Conservation (phyloP, 2,329 filamentous ascomycete species). For the Phyllosticta citrichinensis region DNA sequence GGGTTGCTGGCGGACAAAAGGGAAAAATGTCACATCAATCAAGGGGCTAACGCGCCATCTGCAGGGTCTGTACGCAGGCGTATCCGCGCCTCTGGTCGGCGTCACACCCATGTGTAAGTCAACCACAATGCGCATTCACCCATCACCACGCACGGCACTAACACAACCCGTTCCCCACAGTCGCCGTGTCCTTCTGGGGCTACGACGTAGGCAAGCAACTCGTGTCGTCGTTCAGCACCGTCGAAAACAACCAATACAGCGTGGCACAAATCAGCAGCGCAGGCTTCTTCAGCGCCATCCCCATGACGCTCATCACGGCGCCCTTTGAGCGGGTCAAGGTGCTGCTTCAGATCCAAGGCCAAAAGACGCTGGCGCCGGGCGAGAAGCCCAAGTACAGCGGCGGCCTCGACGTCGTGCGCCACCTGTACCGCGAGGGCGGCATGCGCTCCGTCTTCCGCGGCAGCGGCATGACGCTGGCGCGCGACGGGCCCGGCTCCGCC, state of each 20-base stretch:
- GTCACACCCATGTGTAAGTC: slow-evolving; percentile 97
- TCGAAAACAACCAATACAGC: slow-evolving; percentile 60
- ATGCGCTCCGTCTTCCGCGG: slow-evolving; percentile 88
- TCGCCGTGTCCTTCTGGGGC: slow-evolving; percentile 64
- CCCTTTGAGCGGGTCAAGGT: slow-evolving; percentile 99
- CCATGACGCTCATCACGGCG: slow-evolving; percentile 96
- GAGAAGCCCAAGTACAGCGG: slow-evolving; percentile 89
- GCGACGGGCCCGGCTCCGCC: slow-evolving; percentile 85
- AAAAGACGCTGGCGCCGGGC: slow-evolving; percentile 72
- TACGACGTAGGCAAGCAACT: slow-evolving; percentile 93
- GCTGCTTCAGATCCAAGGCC: slow-evolving; percentile 92
- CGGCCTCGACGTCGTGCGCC: slow-evolving; percentile 79
- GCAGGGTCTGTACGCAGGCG: slow-evolving; percentile 87
- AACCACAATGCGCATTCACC: background rate
- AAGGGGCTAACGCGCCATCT: background rate
- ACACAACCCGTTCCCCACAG: slow-evolving; percentile 24
- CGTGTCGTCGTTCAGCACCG: slow-evolving; percentile 58
- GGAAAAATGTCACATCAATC: background rate
- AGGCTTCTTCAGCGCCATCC: slow-evolving; percentile 89
- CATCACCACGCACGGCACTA: slow-evolving; percentile 3
- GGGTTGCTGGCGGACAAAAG: background rate
- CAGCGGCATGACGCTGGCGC: slow-evolving; percentile 77
- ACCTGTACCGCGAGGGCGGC: slow-evolving; percentile 86
- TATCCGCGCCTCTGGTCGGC: slow-evolving; percentile 85
- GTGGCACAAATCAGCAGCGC: slow-evolving; percentile 84